Percentiles rank a stretch among this genome's conserved stretches.
These are phyloP conservation scores for Colletotrichum sp. DNA, from an alignment of 2,329 filamentous ascomycete genomes.

Conservation along the genomic window DNA sequence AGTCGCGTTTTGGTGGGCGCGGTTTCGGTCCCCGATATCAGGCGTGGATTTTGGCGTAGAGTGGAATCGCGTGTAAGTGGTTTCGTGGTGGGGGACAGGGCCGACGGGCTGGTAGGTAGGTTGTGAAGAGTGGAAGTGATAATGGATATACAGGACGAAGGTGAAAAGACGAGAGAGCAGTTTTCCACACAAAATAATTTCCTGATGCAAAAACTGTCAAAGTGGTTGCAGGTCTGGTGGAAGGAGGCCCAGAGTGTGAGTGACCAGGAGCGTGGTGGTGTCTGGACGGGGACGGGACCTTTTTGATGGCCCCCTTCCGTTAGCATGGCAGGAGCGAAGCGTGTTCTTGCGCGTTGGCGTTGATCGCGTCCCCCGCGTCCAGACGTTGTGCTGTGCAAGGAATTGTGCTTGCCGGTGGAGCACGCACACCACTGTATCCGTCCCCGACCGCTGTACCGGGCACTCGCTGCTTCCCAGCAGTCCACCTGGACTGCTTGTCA, in stretches of 20 bases:
- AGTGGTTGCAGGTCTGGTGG: conserved; percentile 27
- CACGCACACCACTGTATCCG: neutral
- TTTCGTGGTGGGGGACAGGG: neutral
- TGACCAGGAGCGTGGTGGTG: neutral
- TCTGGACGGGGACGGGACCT: conserved; percentile 29
- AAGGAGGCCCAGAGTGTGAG: conserved; percentile 26
- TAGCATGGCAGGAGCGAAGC: conserved; percentile 13
- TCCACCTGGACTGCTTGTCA: neutral
- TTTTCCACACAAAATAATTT: neutral
- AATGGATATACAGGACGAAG: neutral
- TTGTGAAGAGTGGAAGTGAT: neutral
- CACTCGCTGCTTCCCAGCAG: neutral
- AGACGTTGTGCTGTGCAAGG: neutral
- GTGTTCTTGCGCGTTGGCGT: conserved; percentile 25
- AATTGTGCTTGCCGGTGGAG: neutral
- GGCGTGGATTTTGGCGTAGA: conserved; percentile 15
- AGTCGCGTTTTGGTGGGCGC: conserved; percentile 13
- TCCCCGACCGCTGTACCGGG: neutral
- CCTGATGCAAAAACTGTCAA: conserved; percentile 6
- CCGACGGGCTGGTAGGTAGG: neutral
- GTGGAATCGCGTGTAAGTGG: conserved; percentile 20
- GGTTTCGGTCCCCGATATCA: conserved; percentile 10
- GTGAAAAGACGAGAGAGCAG: neutral
- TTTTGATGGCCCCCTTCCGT: conserved; percentile 27
- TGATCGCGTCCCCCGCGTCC: neutral